Percentiles rank a stretch among this genome's conserved stretches.
Evolutionary conservation across 2,329 filamentous ascomycete species (phyloP).

Genomic region (Anthostomella pinea): DNA sequence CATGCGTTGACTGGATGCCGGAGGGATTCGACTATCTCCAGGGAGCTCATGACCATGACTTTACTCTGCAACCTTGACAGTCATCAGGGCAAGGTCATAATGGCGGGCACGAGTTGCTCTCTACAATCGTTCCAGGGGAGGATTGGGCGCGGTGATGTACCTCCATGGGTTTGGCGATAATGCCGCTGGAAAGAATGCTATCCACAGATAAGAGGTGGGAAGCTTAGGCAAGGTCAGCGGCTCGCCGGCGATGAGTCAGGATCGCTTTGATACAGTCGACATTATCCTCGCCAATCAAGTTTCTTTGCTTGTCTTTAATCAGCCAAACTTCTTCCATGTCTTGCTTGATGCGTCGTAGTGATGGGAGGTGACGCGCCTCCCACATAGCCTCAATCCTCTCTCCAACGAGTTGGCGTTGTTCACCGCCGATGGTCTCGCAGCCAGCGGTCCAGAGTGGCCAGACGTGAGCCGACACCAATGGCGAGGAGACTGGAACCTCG

Average conservation of each 20-base stretch:
- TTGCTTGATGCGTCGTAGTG: conserved; percentile 24
- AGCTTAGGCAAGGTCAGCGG: too few species aligned
- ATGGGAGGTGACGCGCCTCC: conserved; percentile 27
- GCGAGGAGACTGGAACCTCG: conserved; percentile 24
- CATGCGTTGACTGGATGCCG: conserved; percentile 35
- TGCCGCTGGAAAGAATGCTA: too few species aligned
- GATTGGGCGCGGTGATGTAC: too few species aligned
- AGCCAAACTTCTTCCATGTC: conserved; percentile 32
- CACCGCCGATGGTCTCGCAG: conserved; percentile 28
- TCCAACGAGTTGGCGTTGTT: conserved; percentile 22
- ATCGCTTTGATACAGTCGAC: conserved; percentile 31
- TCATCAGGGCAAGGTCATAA: too few species aligned
- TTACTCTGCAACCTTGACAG: conserved; percentile 26
- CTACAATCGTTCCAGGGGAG: too few species aligned
- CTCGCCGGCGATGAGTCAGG: too few species aligned
- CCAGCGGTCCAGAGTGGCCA: conserved; percentile 34
- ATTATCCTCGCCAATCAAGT: conserved; percentile 27
- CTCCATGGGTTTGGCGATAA: too few species aligned
- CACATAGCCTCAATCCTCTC: conserved; percentile 28
- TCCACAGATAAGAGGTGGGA: too few species aligned
- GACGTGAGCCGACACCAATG: conserved; percentile 29
- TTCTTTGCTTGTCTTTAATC: conserved; percentile 28
- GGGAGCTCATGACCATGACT: conserved; percentile 35
- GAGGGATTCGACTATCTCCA: conserved; percentile 37
- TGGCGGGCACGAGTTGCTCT: too few species aligned